Percentiles rank a stretch among this genome's conserved stretches.
phyloP scores from a whole-genome alignment of 345 rosid genomes.

The Microcos paniculata region DNA sequence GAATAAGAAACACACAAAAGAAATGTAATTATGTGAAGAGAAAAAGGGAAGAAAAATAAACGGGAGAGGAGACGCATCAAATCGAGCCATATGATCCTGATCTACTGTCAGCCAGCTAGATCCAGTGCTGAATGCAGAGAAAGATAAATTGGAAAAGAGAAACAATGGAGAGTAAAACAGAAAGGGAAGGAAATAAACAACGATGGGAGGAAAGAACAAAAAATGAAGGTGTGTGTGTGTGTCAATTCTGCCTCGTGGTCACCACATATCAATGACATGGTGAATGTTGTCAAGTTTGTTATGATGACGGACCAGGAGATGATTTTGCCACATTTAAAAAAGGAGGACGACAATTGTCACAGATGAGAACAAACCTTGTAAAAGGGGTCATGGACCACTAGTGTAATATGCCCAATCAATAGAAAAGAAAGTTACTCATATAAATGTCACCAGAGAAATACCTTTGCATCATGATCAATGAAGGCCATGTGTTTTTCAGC shows the following conservation, averaged over 20 bases:
- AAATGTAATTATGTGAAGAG: background rate
- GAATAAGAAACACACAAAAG: background rate
- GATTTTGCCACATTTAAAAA: background rate
- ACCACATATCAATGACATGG: no score
- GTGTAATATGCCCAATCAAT: no score
- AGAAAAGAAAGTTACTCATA: no score
- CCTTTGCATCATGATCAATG: constrained; percentile 82
- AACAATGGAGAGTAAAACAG: no score
- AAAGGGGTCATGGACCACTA: background rate
- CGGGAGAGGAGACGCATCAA: background rate
- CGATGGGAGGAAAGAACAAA: background rate
- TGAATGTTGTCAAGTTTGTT: background rate
- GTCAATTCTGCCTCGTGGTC: no score
- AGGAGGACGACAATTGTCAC: background rate
- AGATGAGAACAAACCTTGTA: background rate
- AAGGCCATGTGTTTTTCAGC: constrained; percentile 64
- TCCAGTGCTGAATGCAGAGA: no score
- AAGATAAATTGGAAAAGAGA: no score
- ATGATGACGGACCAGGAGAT: background rate
- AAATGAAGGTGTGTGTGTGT: no score
- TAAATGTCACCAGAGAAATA: constrained; percentile 28
- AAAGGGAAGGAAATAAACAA: background rate
- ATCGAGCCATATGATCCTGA: background rate
- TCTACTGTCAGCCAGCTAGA: background rate
- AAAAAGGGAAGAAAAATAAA: background rate